Percentiles rank a stretch among this genome's conserved stretches.
Conservation (phyloP, 441 rosid genomes). For the Gossypium laxum region DNA sequence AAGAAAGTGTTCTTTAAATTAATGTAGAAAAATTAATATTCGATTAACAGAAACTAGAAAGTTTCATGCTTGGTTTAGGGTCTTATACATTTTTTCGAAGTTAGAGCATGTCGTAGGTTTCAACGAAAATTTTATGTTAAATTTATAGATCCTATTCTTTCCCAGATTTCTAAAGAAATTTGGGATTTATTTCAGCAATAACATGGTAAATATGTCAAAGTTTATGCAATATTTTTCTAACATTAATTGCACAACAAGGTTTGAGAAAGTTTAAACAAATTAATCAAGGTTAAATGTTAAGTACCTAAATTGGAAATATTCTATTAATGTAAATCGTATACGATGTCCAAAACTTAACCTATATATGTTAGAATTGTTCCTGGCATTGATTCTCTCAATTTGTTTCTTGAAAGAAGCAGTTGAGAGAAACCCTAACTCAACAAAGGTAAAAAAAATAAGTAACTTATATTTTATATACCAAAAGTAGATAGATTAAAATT, state of each 20-base stretch:
- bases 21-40: not conserved
- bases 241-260: not conserved
- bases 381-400: conserved; percentile 30
- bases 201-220: too few relatives aligned
- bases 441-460: too few relatives aligned
- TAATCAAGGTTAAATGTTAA: not conserved
- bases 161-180: not conserved
- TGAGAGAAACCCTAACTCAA: conserved; percentile 10
- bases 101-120: not conserved
- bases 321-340: not conserved
- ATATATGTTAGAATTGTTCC: too few relatives aligned
- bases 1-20: not conserved
- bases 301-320: too few relatives aligned
- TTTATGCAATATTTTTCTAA: too few relatives aligned
- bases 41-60: not conserved
- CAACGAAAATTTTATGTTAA: not conserved
- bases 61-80: not conserved
- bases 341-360: not conserved
- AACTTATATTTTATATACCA: too few relatives aligned
- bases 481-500: too few relatives aligned
- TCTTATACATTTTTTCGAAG: not conserved
- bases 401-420: conserved; percentile 37
- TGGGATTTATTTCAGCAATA: not conserved
- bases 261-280: not conserved
- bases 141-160: not conserved